Evolutionary conservation across 1,284 basidiomycete genomes (phyloP), one percentile per base, ranked within the genome.

Genomic region (Irpex sp.): DNA sequence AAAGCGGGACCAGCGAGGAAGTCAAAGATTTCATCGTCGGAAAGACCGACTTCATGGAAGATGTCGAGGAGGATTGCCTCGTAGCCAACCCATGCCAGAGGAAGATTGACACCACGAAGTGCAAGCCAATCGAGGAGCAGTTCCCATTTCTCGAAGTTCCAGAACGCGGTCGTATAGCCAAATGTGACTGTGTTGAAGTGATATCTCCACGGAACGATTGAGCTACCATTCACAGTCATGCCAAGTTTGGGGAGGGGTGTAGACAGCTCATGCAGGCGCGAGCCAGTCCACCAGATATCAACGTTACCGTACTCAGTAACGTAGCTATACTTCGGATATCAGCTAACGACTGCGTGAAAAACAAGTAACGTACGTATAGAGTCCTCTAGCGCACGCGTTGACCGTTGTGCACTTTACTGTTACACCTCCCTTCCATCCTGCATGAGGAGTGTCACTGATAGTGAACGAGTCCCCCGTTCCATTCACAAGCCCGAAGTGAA

Each of bases 181-280:
- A 78, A 79, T 2, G 78, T 79, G 61, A 78, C 77, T 4, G 77
- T 78, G 64, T 80, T 80, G 70, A 78, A 74, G 58, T 76, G 72
- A 59, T 69, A 78, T 59, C 77, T 69, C 58, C 76, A 77, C 12
- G 73, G 71, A 18, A 78, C 77, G 54, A 78, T 67, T 4, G 78
- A 67, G 36, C 62, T 71, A 56, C 67, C 73, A 5, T 70, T 72
- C 36, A 78, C 58, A 0, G 71, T 65, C 12, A 62, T 61, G 12
- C 74, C 72, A 16, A 78, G 63, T n/a, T 67, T 58, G 0, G 77
- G 77, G 8, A 79, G 66, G 19, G 61, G 57, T 1, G 64, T 0
- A 0, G 76, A 69, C 12, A 79, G 70, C 35, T 68, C 56, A n/a
- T 68, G 65, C 16, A 78, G 71, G 37, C 77, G 72, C 8, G 76